phyloP scores from a whole-genome alignment of 768 basidiomycete genomes.

The Lactarius trivialis region DNA sequence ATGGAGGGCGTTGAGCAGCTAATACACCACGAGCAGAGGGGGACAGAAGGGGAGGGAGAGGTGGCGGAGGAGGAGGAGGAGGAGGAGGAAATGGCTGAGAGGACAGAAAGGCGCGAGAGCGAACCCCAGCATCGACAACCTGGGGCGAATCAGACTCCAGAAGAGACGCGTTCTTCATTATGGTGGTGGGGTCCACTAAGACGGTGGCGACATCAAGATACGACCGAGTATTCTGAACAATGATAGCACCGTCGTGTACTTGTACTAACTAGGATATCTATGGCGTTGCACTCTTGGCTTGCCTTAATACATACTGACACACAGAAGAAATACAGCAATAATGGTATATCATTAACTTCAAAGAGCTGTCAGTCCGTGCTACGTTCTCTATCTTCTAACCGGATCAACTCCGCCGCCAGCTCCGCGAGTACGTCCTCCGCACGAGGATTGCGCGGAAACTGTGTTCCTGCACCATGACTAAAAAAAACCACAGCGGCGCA shows the following conservation, averaged over 20 bases:
- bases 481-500: not conserved
- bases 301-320: not conserved
- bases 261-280: not conserved
- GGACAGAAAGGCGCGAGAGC: constrained; percentile 27
- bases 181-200: constrained; percentile 81
- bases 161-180: constrained; percentile 27
- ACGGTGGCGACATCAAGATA: constrained; percentile 70
- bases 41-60: constrained; percentile 17
- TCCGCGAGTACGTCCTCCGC: constrained; percentile 61
- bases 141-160: not conserved
- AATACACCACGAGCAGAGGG: not conserved
- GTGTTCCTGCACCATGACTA: constrained; percentile 56
- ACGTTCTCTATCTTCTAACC: constrained; percentile 43
- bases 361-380: not conserved
- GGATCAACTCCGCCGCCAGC: constrained; percentile 56
- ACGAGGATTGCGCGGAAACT: constrained; percentile 61
- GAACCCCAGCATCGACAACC: constrained; percentile 17
- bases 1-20: constrained; percentile 16
- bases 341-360: not conserved
- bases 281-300: not conserved
- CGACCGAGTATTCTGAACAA: constrained; percentile 52
- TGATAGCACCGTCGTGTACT: not conserved
- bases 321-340: not conserved
- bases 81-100: constrained; percentile 17
- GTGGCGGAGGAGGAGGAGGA: not conserved